Evolutionary conservation across 2,329 filamentous ascomycete genomes (phyloP).

Genomic region (Cercospora zeae-maydis): DNA sequence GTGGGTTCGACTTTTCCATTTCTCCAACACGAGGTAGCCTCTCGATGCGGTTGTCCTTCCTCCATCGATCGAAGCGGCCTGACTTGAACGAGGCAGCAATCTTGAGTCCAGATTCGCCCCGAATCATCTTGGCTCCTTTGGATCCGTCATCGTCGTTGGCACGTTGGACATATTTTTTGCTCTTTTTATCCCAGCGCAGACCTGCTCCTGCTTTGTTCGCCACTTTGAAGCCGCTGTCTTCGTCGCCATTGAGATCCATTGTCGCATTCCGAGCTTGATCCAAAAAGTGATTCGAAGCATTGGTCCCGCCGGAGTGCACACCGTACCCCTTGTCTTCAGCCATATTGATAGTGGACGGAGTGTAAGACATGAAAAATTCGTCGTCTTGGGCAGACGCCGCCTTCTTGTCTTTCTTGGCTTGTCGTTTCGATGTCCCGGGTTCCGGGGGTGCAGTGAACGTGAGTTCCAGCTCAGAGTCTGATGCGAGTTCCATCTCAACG

Average conservation of each 20-base stretch:
- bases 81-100: conserved; percentile 91
- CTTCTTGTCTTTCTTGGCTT: conserved; percentile 28
- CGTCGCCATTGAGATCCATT: conserved; percentile 92
- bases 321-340: conserved; percentile 91
- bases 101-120: conserved; percentile 92
- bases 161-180: conserved; percentile 87
- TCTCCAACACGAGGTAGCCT: conserved; percentile 80
- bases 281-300: conserved; percentile 67
- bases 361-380: conserved; percentile 96
- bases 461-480: conserved; percentile 54
- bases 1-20: conserved; percentile 53
- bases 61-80: conserved; percentile 91
- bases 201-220: conserved; percentile 62
- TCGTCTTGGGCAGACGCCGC: conserved; percentile 68
- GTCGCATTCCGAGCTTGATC: conserved; percentile 80
- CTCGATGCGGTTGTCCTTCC: conserved; percentile 75
- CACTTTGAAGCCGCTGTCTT: conserved; percentile 69
- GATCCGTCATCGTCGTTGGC: conserved; percentile 94
- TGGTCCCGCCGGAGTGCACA: conserved; percentile 70
- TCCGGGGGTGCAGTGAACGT: conserved; percentile 42
- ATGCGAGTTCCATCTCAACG: conserved; percentile 43
- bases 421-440: conserved; percentile 11
- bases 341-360: conserved; percentile 71
- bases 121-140: conserved; percentile 62
- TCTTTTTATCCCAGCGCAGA: conserved; percentile 96